These are phyloP conservation scores for Elsinoe australis DNA, from an alignment of 2,329 filamentous ascomycete genomes.

Conservation along the genomic window DNA sequence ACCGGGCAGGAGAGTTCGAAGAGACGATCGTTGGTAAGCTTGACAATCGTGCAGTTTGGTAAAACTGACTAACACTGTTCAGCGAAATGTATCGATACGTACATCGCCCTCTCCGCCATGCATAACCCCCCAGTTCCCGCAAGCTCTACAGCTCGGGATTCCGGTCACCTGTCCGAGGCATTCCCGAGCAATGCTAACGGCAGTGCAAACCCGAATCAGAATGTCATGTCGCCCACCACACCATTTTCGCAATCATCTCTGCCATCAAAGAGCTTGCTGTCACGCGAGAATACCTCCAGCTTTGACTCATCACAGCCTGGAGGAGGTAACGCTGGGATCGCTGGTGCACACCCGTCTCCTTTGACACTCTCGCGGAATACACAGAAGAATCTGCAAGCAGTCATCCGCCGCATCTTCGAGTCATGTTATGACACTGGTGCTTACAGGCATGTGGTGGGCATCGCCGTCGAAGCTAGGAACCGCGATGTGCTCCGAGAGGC, in stretches of 20 bases:
- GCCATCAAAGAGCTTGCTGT: constrained; percentile 91
- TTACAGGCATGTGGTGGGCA: constrained; percentile 93
- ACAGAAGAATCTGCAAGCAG: constrained; percentile 68
- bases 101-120: constrained; percentile 71
- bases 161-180: constrained; percentile 70
- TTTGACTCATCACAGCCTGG: constrained; percentile 50
- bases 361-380: constrained; percentile 66
- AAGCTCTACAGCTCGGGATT: constrained; percentile 42
- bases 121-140: constrained; percentile 46
- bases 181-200: constrained; percentile 63
- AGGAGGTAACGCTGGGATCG: constrained; percentile 48
- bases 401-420: constrained; percentile 87
- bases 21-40: constrained; percentile 84
- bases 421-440: constrained; percentile 77
- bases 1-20: constrained; percentile 88
- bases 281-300: constrained; percentile 63
- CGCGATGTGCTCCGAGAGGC: constrained; percentile 77
- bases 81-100: constrained; percentile 95
- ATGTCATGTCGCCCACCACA: constrained; percentile 77
- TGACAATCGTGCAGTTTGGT: too few species aligned
- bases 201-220: constrained; percentile 55
- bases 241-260: constrained; percentile 91
- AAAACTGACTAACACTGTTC: too few species aligned
- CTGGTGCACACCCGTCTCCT: constrained; percentile 48
- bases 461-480: constrained; percentile 90